Percentiles rank a stretch among this genome's conserved stretches.
Conservation (phyloP, 805 yeast genomes). For the Groenewaldozyma tartarivorans region DNA sequence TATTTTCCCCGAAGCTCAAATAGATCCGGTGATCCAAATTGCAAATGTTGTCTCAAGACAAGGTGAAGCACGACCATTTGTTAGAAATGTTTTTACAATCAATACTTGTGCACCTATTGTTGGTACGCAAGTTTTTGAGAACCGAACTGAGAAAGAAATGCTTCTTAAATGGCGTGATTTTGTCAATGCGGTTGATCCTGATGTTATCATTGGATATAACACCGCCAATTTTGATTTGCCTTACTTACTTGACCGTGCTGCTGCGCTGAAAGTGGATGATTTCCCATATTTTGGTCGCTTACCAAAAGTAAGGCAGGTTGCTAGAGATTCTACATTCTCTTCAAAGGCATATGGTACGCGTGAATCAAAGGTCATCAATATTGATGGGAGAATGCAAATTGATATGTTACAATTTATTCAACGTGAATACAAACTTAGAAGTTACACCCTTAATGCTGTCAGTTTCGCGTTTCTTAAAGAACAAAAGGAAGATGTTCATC, state of each 20-base stretch:
- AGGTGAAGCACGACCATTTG: conserved; percentile 77
- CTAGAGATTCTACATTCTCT: conserved; percentile 72
- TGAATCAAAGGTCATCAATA: conserved; percentile 82
- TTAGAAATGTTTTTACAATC: conserved; percentile 90
- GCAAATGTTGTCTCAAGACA: conserved; percentile 85
- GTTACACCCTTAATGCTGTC: conserved; percentile 91
- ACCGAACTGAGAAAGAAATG: conserved; percentile 72
- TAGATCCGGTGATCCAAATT: conserved; percentile 92
- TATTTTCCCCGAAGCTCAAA: conserved; percentile 87
- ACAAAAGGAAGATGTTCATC: conserved; percentile 97
- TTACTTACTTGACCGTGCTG: conserved; percentile 79
- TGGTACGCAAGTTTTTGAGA: conserved; percentile 80
- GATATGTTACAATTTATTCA: conserved; percentile 89
- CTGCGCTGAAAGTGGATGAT: conserved; percentile 48
- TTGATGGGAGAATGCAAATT: conserved; percentile 92
- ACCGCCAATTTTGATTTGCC: conserved; percentile 94
- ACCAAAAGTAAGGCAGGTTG: conserved; percentile 56
- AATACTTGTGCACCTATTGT: conserved; percentile 87
- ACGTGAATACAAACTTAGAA: conserved; percentile 88
- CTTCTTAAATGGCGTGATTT: conserved; percentile 79
- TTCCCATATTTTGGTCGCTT: conserved; percentile 89
- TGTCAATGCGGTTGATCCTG: conserved; percentile 79
- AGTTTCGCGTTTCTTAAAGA: conserved; percentile 90
- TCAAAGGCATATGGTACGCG: conserved; percentile 96
- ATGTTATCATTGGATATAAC: conserved; percentile 93